Conservation (phyloP, 129 eudicot genomes). For the Daucus carota region DNA sequence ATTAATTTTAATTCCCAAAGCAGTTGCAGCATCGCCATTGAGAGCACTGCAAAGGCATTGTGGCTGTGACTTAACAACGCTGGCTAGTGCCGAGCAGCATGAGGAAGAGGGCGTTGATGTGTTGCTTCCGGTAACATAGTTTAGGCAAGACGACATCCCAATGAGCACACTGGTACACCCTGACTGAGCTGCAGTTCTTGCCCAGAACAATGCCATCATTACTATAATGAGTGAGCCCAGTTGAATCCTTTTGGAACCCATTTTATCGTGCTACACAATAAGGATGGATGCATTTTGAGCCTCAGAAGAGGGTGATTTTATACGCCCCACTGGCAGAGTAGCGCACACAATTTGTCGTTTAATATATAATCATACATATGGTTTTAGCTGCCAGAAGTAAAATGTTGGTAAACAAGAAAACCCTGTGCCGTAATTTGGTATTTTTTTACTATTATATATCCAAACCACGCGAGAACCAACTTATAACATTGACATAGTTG, state of each 20-base stretch:
- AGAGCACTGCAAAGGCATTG: slow-evolving; percentile 19
- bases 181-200: slow-evolving; percentile 20
- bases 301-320: neutral
- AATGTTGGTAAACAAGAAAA: slow-evolving; percentile 11
- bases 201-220: neutral
- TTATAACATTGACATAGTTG: neutral
- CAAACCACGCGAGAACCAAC: neutral
- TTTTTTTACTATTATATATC: neutral
- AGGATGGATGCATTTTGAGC: neutral
- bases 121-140: slow-evolving; percentile 22
- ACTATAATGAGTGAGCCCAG: slow-evolving; percentile 1
- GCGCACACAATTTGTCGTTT: neutral
- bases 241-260: slow-evolving; percentile 5
- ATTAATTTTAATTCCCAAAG: slow-evolving; percentile 8
- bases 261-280: neutral
- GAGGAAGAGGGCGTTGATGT: slow-evolving; percentile 22
- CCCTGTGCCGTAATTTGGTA: slow-evolving; percentile 11
- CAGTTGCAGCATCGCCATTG: slow-evolving; percentile 8
- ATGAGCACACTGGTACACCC: slow-evolving; percentile 22
- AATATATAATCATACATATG: no score
- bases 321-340: neutral
- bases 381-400: neutral
- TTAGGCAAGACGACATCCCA: slow-evolving; percentile 29
- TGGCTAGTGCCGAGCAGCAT: slow-evolving; percentile 29
- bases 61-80: slow-evolving; percentile 24